Evolutionary conservation across 2,329 filamentous ascomycete species (phyloP), one percentile per base, ranked within the genome.

Genomic region (Amauroascus verrucosus): DNA sequence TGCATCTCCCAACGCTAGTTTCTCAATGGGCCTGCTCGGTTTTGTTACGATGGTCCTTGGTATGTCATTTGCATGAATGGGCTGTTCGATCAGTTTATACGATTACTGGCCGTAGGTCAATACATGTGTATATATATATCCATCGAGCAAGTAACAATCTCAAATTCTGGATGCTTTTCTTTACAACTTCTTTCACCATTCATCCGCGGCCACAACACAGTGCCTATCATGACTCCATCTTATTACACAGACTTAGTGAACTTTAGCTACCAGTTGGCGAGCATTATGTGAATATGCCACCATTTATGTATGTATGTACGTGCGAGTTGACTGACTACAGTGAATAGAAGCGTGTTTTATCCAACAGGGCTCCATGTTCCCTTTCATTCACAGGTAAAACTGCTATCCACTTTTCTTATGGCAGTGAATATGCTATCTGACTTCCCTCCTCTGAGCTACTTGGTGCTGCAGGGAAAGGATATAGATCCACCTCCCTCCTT

Each of bases 21-120:
- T 52, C 13, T 52, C 50, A 18, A 30, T 16, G 30, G 22, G 50
- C 8, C 28, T 52, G 11, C 13, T 52, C 28, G 9, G 50, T 22
- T 22, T 52, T n/a, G 28, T 22, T 37, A 7, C 30, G 5, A 38
- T 46, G 32, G 32, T 46, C 5, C 28, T 52, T 18, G 41, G 50
- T 46, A 9, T 22, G 18, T 45, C 14, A 8, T 20, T 51, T 18
- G 9, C 13, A 16, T 51, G 40, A 51, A 13, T 13, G 26, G 6
- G 18, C 6, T 26, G 13, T 22, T 28, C 28, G 16, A 11, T 28
- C 38, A 16, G 13, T 14, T 28, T 28, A 13, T 8, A 2, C 18
- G 7, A 30, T 24, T 22, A 14, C 2, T 48, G 8, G 13, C 7
- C 11, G 26, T 30, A 30, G 26, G 26, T 30, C 26, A 5, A n/a